These are phyloP conservation scores for Neonothopanus nambi DNA, from an alignment of 1,284 basidiomycete species.

Conservation along the genomic window DNA sequence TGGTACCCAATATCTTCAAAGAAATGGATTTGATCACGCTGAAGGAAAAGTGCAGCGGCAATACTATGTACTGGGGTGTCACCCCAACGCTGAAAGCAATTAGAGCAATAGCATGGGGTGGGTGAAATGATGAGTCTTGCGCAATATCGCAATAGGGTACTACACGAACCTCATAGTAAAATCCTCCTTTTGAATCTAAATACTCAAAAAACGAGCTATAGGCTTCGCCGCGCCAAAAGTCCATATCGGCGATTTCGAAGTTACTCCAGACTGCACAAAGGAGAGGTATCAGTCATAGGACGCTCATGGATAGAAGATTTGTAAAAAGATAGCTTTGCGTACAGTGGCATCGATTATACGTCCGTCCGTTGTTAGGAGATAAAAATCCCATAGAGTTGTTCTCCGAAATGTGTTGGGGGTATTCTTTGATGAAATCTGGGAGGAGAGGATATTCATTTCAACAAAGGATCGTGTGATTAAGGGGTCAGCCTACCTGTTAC, in stretches of 20 bases:
- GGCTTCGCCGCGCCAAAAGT: too few species aligned
- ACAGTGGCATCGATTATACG: slow-evolving; percentile 74
- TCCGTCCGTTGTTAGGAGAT: slow-evolving; percentile 60
- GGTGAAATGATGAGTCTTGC: not conserved
- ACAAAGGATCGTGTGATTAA: not conserved
- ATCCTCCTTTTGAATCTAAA: too few species aligned
- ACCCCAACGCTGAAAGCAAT: slow-evolving; percentile 56
- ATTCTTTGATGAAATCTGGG: slow-evolving; percentile 57
- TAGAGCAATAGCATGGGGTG: not conserved
- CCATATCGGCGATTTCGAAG: too few species aligned
- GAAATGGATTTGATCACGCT: slow-evolving; percentile 64
- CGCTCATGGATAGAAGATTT: not conserved
- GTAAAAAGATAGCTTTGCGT: slow-evolving; percentile 28
- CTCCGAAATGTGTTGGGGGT: slow-evolving; percentile 52
- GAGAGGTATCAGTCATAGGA: not conserved
- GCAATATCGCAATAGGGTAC: too few species aligned
- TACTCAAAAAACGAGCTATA: too few species aligned
- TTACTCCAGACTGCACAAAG: too few species aligned
- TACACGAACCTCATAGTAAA: slow-evolving; percentile 60
- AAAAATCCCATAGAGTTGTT: slow-evolving; percentile 68
- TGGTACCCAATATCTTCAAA: slow-evolving; percentile 54
- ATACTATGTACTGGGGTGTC: slow-evolving; percentile 78
- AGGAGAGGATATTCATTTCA: too few species aligned
- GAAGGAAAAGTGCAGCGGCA: slow-evolving; percentile 61
- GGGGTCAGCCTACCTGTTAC: slow-evolving; percentile 2